A percentile compares a stretch with the other conserved stretches of the same genome.
Evolutionary conservation across 2,329 filamentous ascomycete genomes (phyloP).

Genomic region (Fusarium longipes): DNA sequence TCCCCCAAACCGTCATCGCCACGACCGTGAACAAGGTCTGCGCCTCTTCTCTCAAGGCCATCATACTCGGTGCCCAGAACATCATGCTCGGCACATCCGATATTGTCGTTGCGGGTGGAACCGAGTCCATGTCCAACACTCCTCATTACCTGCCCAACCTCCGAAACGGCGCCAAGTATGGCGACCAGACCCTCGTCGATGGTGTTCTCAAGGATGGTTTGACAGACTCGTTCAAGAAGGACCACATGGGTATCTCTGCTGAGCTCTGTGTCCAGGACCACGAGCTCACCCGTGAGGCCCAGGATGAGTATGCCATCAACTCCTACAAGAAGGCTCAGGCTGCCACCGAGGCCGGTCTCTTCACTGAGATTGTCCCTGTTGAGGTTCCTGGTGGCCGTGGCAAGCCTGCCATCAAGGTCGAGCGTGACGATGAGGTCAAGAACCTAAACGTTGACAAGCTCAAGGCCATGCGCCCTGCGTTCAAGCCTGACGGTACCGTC

Average conservation of each 20-base stretch:
- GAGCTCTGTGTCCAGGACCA: constrained; percentile 93
- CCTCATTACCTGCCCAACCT: constrained; percentile 94
- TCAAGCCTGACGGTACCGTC: constrained; percentile 86
- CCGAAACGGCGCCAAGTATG: constrained; percentile 91
- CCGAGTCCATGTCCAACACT: constrained; percentile 98
- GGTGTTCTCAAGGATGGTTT: constrained; percentile 94
- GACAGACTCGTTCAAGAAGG: constrained; percentile 92
- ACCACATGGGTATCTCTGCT: constrained; percentile 94
- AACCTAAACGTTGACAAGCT: constrained; percentile 90
- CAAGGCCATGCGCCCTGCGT: constrained; percentile 84
- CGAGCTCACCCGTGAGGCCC: constrained; percentile 81
- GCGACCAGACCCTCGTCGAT: constrained; percentile 88
- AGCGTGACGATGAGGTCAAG: constrained; percentile 94
- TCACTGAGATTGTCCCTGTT: constrained; percentile 90
- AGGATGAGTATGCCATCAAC: constrained; percentile 96
- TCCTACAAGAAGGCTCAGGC: constrained; percentile 94
- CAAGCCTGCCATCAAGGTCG: constrained; percentile 84
- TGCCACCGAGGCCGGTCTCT: constrained; percentile 83
- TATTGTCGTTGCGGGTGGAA: constrained; percentile 91
- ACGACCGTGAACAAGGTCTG: constrained; percentile 99
- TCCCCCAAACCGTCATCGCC: constrained; percentile 80
- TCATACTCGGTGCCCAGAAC: constrained; percentile 94
- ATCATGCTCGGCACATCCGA: constrained; percentile 97
- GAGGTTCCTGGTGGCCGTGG: constrained; percentile 89
- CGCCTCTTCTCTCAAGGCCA: constrained; percentile 92